These are phyloP conservation scores for Calocybe cyanea DNA, from an alignment of 768 basidiomycete genomes.

Conservation along the genomic window DNA sequence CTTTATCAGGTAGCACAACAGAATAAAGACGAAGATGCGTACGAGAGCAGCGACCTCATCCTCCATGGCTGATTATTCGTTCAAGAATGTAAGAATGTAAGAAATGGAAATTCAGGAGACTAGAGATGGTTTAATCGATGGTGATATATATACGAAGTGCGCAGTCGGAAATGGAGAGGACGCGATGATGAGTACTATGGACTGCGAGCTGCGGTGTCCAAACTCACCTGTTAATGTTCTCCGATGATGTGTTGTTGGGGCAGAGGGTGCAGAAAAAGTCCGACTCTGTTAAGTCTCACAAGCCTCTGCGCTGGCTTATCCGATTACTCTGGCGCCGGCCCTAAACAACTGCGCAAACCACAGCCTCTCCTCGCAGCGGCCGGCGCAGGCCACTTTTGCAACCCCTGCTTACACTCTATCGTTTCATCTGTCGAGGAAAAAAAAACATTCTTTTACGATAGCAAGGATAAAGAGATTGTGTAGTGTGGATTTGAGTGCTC, in stretches of 20 bases:
- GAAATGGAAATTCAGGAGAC: constrained; percentile 14
- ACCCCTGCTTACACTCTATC: too few relatives aligned
- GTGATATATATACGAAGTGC: constrained; percentile 13
- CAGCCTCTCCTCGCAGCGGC: too few relatives aligned
- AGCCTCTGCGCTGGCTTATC: constrained; percentile 22
- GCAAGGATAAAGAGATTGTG: too few relatives aligned
- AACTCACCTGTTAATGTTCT: constrained; percentile 14
- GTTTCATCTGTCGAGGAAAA: too few relatives aligned
- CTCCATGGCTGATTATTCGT: constrained; percentile 41
- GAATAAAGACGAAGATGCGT: constrained; percentile 32
- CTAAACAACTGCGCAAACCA: constrained; percentile 9
- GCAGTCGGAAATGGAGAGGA: constrained; percentile 7
- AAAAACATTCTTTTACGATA: too few relatives aligned
- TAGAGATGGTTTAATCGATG: constrained; percentile 10
- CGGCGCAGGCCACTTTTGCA: too few relatives aligned
- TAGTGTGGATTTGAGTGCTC: too few relatives aligned
- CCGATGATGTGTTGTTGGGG: constrained; percentile 21
- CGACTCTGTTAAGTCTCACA: constrained; percentile 15
- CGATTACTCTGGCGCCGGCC: constrained; percentile 33
- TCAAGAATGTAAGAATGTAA: constrained; percentile 21
- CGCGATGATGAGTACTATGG: background rate
- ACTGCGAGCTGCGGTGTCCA: constrained; percentile 22
- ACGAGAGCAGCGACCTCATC: constrained; percentile 48
- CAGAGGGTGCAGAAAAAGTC: constrained; percentile 14
- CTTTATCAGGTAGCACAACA: constrained; percentile 1